Evolutionary conservation across 306 rosid genomes (phyloP), one percentile per base, ranked within the genome.

Genomic region (Prunus fruticosa): DNA sequence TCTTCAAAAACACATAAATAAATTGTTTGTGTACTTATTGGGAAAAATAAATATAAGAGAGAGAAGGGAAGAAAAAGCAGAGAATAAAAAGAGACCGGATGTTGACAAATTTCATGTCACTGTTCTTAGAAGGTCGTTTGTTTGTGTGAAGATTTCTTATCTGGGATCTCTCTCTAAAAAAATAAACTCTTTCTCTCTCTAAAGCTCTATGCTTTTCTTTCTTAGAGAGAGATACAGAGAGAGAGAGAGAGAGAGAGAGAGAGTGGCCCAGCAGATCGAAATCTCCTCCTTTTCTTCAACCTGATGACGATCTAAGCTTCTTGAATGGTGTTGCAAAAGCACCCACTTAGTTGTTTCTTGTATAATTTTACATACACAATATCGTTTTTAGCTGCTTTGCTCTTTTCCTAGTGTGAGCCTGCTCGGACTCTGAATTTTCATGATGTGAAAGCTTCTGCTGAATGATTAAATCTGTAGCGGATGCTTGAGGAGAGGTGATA

Each of bases 101-200:
- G 92, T 92, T 88, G 98, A 95, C 98, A 95, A 92, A 95, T 90
- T 86, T 90, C 90, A 87, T 90, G 98, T 95, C 97, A 90, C 93
- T 95, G 97, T 95, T 92, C 96, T 89, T 86, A 84, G 96, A 95
- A 92, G 92, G 90, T 94, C 96, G 92, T 92, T 92, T 91, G 96
- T 92, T 90, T 86, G 89, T 82, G 91, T 80, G 95, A 79, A 90
- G 93, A 92, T 88, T 94, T 91, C 97, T 93, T 90, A 90, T 92
- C 95, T 95, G 87, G 97, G 98, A 94, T 92, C 90, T 91, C 98
- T 89, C 90, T 88, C 89, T 88, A 63, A 32, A 56, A 71, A 76
- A 64, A 74, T 58, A 58, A 82, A 75, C 82, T 81, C 81, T 83
- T 65, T 69, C 70, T 81, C 74, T 87, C 80, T 84, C 86, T 80